phyloP scores from a whole-genome alignment of 108 stramenopile genomes.

The Mayamaea pseudoterrestris region DNA sequence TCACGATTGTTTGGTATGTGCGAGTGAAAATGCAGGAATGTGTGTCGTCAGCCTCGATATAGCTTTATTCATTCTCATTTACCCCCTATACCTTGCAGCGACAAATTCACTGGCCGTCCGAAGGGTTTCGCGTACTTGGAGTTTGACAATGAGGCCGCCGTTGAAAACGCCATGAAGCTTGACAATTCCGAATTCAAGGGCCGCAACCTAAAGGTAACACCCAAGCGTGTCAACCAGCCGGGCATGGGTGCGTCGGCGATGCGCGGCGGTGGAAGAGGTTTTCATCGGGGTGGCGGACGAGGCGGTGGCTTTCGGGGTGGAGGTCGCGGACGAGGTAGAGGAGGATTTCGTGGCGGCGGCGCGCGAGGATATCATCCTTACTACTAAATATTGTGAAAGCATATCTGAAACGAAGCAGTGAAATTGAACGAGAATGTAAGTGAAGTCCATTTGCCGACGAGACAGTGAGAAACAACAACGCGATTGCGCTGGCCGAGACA shows the following conservation, averaged over 20 bases:
- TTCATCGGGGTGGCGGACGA: slow-evolving; percentile 13
- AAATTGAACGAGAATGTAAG: too few relatives aligned
- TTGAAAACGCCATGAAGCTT: slow-evolving; percentile 87
- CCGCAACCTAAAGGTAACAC: slow-evolving; percentile 81
- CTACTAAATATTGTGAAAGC: slow-evolving; percentile 12
- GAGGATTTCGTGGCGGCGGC: slow-evolving; percentile 17
- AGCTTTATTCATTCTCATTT: slow-evolving; percentile 4
- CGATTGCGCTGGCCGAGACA: too few relatives aligned
- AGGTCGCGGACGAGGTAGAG: slow-evolving; percentile 19
- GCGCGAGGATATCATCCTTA: slow-evolving; percentile 40
- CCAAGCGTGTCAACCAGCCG: slow-evolving; percentile 81
- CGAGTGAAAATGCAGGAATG: too few relatives aligned
- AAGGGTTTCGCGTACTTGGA: slow-evolving; percentile 69
- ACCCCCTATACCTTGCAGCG: slow-evolving; percentile 2
- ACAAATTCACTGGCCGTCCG: background rate
- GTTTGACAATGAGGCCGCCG: slow-evolving; percentile 74
- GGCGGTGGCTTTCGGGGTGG: slow-evolving; percentile 13
- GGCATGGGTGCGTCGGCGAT: slow-evolving; percentile 26
- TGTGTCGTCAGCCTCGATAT: too few relatives aligned
- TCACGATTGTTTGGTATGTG: slow-evolving; percentile 98
- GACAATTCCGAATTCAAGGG: slow-evolving; percentile 92
- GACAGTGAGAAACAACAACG: too few relatives aligned
- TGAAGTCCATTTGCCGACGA: too few relatives aligned
- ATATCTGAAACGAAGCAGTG: too few relatives aligned
- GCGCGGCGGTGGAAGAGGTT: slow-evolving; percentile 8